Percentiles rank a stretch among this genome's conserved stretches.
Conservation (phyloP, 257 asterid species). For the Primulina eburnea region DNA sequence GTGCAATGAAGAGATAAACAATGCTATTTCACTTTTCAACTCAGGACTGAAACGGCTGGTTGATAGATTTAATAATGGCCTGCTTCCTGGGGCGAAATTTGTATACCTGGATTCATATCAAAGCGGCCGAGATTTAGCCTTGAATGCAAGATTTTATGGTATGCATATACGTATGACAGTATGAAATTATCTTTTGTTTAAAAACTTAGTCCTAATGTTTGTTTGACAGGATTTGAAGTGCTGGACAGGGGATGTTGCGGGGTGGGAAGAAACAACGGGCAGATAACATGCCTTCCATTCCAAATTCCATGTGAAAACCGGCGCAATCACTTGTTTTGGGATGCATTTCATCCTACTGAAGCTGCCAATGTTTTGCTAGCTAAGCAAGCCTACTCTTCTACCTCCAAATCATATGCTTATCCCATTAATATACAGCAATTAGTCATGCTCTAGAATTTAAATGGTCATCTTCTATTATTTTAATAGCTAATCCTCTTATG, state of each 20-base stretch:
- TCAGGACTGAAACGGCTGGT: constrained; percentile 60
- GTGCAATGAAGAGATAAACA: constrained; percentile 87
- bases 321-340: constrained; percentile 68
- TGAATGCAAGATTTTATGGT: constrained; percentile 70
- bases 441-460: constrained; percentile 44
- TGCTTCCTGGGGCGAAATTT: constrained; percentile 64
- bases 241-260: constrained; percentile 85
- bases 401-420: constrained; percentile 51
- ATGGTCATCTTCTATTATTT: no score
- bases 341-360: constrained; percentile 91
- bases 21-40: constrained; percentile 65
- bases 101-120: constrained; percentile 66
- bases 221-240: constrained; percentile 64
- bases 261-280: constrained; percentile 86
- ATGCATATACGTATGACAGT: neutral
- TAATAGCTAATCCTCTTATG: neutral
- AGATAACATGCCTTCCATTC: constrained; percentile 82
- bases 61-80: constrained; percentile 52
- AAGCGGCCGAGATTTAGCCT: constrained; percentile 58
- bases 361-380: constrained; percentile 77
- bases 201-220: neutral
- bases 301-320: constrained; percentile 66
- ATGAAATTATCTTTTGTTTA: neutral
- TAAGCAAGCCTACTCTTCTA: constrained; percentile 58
- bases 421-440: constrained; percentile 80